Evolutionary conservation across 2,329 filamentous ascomycete species (phyloP).

Genomic region (Lasiodiplodia hormozganensis): DNA sequence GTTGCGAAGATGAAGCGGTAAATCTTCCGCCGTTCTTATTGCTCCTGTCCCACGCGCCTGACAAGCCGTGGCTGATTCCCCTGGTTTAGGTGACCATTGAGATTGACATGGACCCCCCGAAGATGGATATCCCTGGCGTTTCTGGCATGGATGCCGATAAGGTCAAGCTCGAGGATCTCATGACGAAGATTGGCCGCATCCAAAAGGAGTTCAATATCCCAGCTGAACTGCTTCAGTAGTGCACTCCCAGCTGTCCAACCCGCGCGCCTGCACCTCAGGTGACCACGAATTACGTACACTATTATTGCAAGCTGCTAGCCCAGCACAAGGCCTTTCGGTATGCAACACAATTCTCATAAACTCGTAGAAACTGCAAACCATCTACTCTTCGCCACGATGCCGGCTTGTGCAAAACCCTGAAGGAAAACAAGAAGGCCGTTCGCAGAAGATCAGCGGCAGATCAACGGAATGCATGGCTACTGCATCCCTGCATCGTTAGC

Average conservation of each 20-base stretch:
- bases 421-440: not conserved
- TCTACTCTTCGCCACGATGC: not conserved
- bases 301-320: not conserved
- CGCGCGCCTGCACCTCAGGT: not conserved
- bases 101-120: slow-evolving; percentile 56
- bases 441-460: not conserved
- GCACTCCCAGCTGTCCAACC: not conserved
- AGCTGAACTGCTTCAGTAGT: slow-evolving; percentile 38
- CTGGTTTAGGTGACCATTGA: slow-evolving; percentile 54
- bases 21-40: slow-evolving; percentile 40
- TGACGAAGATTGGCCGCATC: slow-evolving; percentile 40
- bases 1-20: slow-evolving; percentile 65
- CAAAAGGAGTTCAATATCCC: slow-evolving; percentile 44
- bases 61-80: slow-evolving; percentile 3
- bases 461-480: not conserved
- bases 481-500: not conserved
- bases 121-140: slow-evolving; percentile 41
- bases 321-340: not conserved
- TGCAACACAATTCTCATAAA: not conserved
- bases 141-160: slow-evolving; percentile 12
- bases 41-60: slow-evolving; percentile 6
- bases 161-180: slow-evolving; percentile 31
- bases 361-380: not conserved
- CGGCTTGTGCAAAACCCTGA: not conserved
- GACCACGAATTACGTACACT: not conserved